Percentiles rank a stretch among this genome's conserved stretches.
These are phyloP conservation scores for Vaccinium darrowii DNA, from an alignment of 148 eudicot genomes.

Conservation along the genomic window DNA sequence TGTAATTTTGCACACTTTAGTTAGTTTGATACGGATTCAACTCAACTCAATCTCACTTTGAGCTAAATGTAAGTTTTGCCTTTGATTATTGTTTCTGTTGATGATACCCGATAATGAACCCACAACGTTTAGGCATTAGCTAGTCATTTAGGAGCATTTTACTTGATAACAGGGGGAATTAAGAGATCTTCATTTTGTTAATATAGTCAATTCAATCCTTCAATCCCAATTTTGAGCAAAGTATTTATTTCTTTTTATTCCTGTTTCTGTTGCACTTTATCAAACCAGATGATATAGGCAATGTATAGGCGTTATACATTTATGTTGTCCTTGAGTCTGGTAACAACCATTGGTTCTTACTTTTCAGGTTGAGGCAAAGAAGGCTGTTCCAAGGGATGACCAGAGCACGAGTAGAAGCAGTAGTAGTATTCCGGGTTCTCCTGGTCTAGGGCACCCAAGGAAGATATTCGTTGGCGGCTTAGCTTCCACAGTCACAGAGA, in stretches of 20 bases:
- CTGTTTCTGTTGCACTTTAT: background rate
- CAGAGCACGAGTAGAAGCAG: constrained; percentile 19
- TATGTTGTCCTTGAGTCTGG: background rate
- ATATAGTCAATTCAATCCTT: background rate
- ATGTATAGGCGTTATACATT: background rate
- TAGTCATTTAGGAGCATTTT: background rate
- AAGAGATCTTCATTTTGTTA: background rate
- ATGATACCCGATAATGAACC: background rate
- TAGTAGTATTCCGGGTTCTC: constrained; percentile 19
- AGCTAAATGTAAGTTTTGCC: background rate
- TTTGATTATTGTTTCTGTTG: background rate
- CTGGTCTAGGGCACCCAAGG: constrained; percentile 14
- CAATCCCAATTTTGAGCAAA: background rate
- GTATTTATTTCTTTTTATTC: background rate
- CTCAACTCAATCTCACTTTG: background rate
- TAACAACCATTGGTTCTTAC: background rate
- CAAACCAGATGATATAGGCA: background rate
- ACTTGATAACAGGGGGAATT: background rate
- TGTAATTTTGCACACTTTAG: background rate
- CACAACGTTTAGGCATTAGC: background rate
- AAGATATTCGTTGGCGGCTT: constrained; percentile 23
- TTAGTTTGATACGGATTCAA: background rate
- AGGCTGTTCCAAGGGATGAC: constrained; percentile 28
- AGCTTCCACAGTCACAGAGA: constrained; percentile 19
- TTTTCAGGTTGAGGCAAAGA: constrained; percentile 26